phyloP scores from a whole-genome alignment of 2,329 filamentous ascomycete genomes.

The Arthrobotrys musiformis region DNA sequence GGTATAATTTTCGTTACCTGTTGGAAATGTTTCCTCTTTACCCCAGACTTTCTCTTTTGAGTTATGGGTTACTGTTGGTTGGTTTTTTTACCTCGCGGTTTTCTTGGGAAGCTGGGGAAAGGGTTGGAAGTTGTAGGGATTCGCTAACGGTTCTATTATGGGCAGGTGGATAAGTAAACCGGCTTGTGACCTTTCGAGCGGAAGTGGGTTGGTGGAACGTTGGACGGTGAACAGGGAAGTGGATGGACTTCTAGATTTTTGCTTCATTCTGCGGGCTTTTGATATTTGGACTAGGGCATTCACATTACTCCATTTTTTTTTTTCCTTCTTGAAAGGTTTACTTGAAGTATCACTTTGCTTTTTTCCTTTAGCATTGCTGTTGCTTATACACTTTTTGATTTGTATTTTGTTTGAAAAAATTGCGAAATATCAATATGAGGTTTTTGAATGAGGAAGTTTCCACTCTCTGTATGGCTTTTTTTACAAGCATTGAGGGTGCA shows the following conservation, averaged over 20 bases:
- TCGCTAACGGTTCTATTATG: constrained; percentile 19
- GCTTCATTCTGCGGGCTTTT: not conserved
- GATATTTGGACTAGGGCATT: not conserved
- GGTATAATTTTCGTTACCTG: not conserved
- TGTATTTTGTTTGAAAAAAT: not conserved
- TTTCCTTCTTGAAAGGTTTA: not conserved
- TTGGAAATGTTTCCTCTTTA: not conserved
- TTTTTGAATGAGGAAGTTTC: no score
- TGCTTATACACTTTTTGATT: not conserved
- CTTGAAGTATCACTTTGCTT: not conserved
- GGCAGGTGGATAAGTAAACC: constrained; percentile 50
- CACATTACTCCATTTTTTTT: not conserved
- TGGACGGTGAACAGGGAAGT: not conserved
- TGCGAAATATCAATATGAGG: not conserved
- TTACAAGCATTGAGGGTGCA: no score
- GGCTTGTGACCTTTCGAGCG: constrained; percentile 17
- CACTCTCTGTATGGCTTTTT: no score
- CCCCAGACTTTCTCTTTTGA: not conserved
- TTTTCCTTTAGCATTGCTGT: not conserved
- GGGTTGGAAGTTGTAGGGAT: not conserved
- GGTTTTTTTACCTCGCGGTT: not conserved
- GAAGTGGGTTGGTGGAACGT: constrained; percentile 17
- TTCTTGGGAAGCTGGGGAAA: not conserved
- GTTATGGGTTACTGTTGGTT: not conserved
- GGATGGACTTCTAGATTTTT: no score